Evolutionary conservation across 179 eudicot genomes (phyloP).

Genomic region (Spinacia oleracea): DNA sequence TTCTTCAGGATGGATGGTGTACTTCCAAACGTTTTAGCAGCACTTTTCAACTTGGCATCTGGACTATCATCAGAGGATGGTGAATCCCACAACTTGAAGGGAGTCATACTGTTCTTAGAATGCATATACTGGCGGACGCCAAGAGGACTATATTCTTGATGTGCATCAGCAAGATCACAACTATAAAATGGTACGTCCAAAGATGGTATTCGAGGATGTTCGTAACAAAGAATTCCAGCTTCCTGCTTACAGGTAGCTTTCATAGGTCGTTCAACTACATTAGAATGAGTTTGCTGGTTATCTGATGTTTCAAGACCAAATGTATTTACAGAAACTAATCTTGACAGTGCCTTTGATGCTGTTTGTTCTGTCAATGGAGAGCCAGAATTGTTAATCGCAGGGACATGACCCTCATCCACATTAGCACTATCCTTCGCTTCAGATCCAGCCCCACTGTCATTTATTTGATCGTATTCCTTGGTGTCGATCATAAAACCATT

Average conservation of each 20-base stretch:
- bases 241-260: conserved; percentile 38
- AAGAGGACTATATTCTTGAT: conserved; percentile 89
- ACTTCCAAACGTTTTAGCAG: conserved; percentile 77
- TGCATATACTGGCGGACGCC: conserved; percentile 89
- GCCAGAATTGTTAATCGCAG: conserved; percentile 27
- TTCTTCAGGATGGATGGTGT: conserved; percentile 93
- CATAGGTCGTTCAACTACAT: conserved; percentile 32
- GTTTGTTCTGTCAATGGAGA: conserved; percentile 37
- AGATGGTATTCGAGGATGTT: conserved; percentile 94
- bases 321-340: conserved; percentile 54
- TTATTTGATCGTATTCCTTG: conserved; percentile 37
- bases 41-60: conserved; percentile 78
- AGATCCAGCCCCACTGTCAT: conserved; percentile 33
- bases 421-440: conserved; percentile 39
- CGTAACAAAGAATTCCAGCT: conserved; percentile 68
- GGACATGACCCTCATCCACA: conserved; percentile 36
- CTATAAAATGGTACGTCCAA: conserved; percentile 88
- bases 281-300: conserved; percentile 34
- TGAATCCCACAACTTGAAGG: conserved; percentile 89
- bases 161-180: conserved; percentile 84
- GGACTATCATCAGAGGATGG: conserved; percentile 73
- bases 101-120: conserved; percentile 56
- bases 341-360: conserved; percentile 33
- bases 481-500: conserved; percentile 31
- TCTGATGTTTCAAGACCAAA: conserved; percentile 39